A percentile compares a stretch with the other conserved stretches of the same genome.
phyloP scores from a whole-genome alignment of 306 rosid species.

The Arachis stenosperma region DNA sequence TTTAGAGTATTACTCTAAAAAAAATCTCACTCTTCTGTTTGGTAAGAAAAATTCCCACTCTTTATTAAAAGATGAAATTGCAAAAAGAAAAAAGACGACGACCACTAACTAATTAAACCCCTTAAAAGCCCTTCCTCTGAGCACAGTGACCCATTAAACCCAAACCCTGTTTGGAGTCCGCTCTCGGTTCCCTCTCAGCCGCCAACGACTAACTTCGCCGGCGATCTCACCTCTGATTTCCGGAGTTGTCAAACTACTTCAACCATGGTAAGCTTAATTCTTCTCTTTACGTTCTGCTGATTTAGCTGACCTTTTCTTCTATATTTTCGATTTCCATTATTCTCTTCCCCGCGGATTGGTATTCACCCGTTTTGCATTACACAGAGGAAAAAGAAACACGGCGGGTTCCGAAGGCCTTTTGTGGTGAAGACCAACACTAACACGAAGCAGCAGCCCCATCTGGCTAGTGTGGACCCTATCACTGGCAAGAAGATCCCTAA shows the following conservation, averaged over 20 bases:
- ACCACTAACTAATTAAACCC: too few species aligned
- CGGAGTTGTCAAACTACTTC: background rate
- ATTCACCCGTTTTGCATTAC: constrained; percentile 26
- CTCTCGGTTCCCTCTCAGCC: too few species aligned
- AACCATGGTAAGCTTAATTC: constrained; percentile 28
- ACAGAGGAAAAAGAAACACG: constrained; percentile 57
- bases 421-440: constrained; percentile 43
- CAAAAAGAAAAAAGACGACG: too few species aligned
- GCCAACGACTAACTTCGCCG: too few species aligned
- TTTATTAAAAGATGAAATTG: too few species aligned
- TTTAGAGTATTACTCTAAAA: too few species aligned
- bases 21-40: too few species aligned
- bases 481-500: constrained; percentile 93
- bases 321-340: background rate
- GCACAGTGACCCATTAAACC: too few species aligned
- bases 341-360: background rate
- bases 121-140: too few species aligned
- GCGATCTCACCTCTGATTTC: background rate
- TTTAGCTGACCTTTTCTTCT: too few species aligned
- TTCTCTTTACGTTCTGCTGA: background rate
- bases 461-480: constrained; percentile 73
- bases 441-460: constrained; percentile 34
- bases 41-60: too few species aligned
- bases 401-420: constrained; percentile 62
- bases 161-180: too few species aligned